Evolutionary conservation across 768 basidiomycete genomes (phyloP).

Genomic region (Steccherinum ochraceum): DNA sequence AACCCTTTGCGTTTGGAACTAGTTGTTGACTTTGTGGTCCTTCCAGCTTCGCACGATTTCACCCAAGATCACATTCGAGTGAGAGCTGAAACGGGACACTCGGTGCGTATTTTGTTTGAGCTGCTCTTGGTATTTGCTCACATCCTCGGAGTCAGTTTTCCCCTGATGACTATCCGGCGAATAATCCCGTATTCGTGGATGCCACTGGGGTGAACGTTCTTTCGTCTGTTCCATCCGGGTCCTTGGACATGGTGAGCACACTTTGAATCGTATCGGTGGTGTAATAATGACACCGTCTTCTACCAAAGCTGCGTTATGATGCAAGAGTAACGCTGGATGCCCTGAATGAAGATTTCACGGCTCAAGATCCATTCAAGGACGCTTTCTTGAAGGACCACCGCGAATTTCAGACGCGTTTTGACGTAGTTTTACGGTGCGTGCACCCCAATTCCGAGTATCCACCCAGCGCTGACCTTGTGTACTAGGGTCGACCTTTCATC

Average conservation of each 20-base stretch:
- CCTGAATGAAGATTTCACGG: slow-evolving; percentile 41
- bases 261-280: no score
- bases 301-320: slow-evolving; percentile 64
- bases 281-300: no score
- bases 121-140: slow-evolving; percentile 3
- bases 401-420: slow-evolving; percentile 61
- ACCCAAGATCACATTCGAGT: slow-evolving; percentile 46
- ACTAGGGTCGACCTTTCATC: slow-evolving; percentile 53
- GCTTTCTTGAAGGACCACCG: slow-evolving; percentile 72
- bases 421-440: slow-evolving; percentile 59
- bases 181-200: slow-evolving; percentile 68
- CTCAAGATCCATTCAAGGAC: slow-evolving; percentile 58
- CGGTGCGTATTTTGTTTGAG: slow-evolving; percentile 30
- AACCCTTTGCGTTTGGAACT: not conserved
- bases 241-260: slow-evolving; percentile 65
- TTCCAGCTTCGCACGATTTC: slow-evolving; percentile 67
- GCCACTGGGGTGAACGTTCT: slow-evolving; percentile 73
- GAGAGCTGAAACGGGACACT: slow-evolving; percentile 48
- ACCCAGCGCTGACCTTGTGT: slow-evolving; percentile 1
- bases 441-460: not conserved
- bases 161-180: slow-evolving; percentile 47
- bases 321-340: slow-evolving; percentile 65
- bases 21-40: not conserved
- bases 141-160: slow-evolving; percentile 38
- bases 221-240: slow-evolving; percentile 67